Base-by-base conservation (phyloP, 2,329 filamentous ascomycete genomes). In the Stagonosporopsis chrysanthemi region DNA sequence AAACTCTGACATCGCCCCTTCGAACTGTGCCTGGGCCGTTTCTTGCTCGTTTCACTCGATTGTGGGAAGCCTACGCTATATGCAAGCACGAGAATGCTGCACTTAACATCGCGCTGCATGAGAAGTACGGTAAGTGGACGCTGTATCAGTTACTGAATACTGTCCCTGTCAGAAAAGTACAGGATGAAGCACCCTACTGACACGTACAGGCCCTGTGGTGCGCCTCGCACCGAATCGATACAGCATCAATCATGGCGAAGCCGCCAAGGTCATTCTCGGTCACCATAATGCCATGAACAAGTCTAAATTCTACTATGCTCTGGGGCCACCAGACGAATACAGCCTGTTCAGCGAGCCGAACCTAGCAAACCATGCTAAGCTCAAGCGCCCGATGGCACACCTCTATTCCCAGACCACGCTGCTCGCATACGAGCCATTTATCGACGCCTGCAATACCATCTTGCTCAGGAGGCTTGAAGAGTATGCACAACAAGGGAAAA, bases 11-110 rank as follows among this genome's bases (percentile, higher is more conserved):
- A 4, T 62, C 56, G 2, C 79, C 79, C 3, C 70, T 80, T 3
- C 71, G 72, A 33, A 61, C 63, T 6, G 68, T 83, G 19, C 81
- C 81, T 0, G 81, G 82, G 0, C 81, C 81, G 0, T 77, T 80
- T 40, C 67, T 73, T 35, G 73, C 81, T 11, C 72, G 80, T 6
- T 78, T 82, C 55, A 79, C 78, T 3, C 70, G 75, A 1, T 62
- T 80, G 1, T 83, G 80, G 78, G 80, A 80, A 45, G 70, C 82
- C 14, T 61, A 60, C 2, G 71, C 72, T 3, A 70, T 81, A 6
- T 66, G 65, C 12, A 63, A 63, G 0, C 78, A 78, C 4, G 62
- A 71, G 6, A 77, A 81, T 23, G 64, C 66, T 80, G 58, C 61
- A 74, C 46, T 68, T 76, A 61, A 75, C 54, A 72, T 81, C 61